phyloP scores from a whole-genome alignment of 139 green algal genomes.

The Chlamydomonas eustigma region DNA sequence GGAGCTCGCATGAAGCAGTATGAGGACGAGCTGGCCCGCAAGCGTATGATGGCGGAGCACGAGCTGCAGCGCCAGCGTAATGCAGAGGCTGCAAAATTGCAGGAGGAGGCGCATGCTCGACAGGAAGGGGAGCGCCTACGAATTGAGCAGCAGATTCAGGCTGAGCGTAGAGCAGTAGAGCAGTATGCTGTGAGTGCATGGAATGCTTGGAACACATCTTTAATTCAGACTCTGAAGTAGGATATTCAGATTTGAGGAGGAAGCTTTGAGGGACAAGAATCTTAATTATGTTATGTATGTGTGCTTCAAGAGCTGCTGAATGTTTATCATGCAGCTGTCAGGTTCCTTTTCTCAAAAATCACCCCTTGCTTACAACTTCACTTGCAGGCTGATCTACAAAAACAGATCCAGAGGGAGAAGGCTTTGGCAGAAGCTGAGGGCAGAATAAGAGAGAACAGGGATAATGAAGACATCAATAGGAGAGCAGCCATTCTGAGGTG shows the following conservation, averaged over 20 bases:
- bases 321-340: too few species aligned
- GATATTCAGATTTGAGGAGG: too few species aligned
- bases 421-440: conserved; percentile 93
- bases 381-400: conserved; percentile 68
- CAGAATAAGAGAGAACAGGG: conserved; percentile 76
- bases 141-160: conserved; percentile 83
- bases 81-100: conserved; percentile 71
- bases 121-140: conserved; percentile 72
- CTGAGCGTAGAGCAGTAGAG: conserved; percentile 76
- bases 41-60: conserved; percentile 68
- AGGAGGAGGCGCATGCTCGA: conserved; percentile 73
- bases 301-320: too few species aligned
- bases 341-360: too few species aligned
- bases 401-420: conserved; percentile 79
- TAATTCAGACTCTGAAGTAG: too few species aligned
- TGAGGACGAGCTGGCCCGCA: conserved; percentile 75
- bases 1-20: conserved; percentile 81
- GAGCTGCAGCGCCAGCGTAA: conserved; percentile 76
- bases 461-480: conserved; percentile 96
- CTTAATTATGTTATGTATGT: too few species aligned
- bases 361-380: too few species aligned
- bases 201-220: too few species aligned
- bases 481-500: conserved; percentile 44
- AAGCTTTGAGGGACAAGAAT: too few species aligned
- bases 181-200: conserved; percentile 64